A percentile compares a stretch with the other conserved stretches of the same genome.
phyloP scores from a whole-genome alignment of 805 yeast genomes.

The Kodamaea kaohsiungensis region DNA sequence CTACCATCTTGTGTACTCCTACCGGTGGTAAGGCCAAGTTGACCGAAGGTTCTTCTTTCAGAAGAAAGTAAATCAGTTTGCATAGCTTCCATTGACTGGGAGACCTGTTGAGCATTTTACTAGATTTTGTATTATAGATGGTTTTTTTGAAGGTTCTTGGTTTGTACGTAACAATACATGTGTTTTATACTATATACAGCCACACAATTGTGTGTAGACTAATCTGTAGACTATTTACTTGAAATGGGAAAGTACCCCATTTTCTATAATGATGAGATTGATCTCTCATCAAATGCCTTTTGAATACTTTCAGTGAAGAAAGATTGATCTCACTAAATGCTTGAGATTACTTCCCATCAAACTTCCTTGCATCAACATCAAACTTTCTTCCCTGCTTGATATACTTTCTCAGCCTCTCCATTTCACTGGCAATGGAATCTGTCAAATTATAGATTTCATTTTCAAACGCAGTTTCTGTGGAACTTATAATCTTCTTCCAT shows the following conservation, averaged over 20 bases:
- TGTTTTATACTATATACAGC: background rate
- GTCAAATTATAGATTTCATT: constrained; percentile 27
- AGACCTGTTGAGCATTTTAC: background rate
- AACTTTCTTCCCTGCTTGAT: constrained; percentile 30
- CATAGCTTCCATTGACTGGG: background rate
- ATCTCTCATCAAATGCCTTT: too few relatives aligned
- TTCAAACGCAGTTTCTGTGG: constrained; percentile 26
- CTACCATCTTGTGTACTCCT: constrained; percentile 42
- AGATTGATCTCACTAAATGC: background rate
- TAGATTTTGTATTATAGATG: background rate
- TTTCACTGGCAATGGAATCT: constrained; percentile 29
- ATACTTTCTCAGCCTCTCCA: constrained; percentile 36
- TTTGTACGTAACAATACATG: background rate
- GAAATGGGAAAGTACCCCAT: too few relatives aligned
- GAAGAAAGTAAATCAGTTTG: constrained; percentile 32
- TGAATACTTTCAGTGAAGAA: too few relatives aligned
- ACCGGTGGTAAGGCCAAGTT: constrained; percentile 46
- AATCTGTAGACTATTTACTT: background rate
- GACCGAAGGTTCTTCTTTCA: constrained; percentile 44
- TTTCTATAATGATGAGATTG: too few relatives aligned
- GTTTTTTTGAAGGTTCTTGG: background rate
- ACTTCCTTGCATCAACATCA: constrained; percentile 20
- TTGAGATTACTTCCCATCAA: background rate
- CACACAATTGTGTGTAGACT: too few relatives aligned
- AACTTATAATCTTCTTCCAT: constrained; percentile 33